phyloP scores from a whole-genome alignment of 106 monocot genomes.

The Dioscorea dumetorum region DNA sequence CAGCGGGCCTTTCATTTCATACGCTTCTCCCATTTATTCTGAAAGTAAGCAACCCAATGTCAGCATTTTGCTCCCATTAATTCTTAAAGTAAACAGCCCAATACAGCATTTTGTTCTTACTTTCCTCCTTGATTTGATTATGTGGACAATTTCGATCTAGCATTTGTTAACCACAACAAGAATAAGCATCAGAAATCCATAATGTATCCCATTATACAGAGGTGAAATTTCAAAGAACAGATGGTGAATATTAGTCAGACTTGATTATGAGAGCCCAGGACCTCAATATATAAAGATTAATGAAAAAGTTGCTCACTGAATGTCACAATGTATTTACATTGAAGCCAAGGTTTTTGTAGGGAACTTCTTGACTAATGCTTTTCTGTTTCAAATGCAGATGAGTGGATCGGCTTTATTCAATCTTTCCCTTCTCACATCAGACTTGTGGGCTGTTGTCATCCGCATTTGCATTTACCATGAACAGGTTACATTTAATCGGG shows the following conservation, averaged over 20 bases:
- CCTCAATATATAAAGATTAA: too few species aligned
- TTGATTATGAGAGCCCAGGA: too few species aligned
- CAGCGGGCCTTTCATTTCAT: conserved; percentile 40
- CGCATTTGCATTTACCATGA: conserved; percentile 54
- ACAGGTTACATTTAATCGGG: conserved; percentile 20
- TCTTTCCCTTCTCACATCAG: conserved; percentile 78
- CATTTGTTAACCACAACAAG: not conserved
- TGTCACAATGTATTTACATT: not conserved
- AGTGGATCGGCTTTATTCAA: conserved; percentile 70
- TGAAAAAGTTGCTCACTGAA: too few species aligned
- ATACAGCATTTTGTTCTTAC: too few species aligned
- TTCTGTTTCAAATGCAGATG: conserved; percentile 32
- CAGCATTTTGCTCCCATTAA: conserved; percentile 13
- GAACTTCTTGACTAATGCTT: too few species aligned
- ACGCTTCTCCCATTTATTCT: conserved; percentile 30
- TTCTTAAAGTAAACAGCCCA: not conserved
- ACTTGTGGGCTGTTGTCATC: conserved; percentile 66
- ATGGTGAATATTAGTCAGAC: too few species aligned
- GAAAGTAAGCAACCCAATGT: too few species aligned
- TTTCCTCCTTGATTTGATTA: not conserved
- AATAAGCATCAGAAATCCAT: not conserved
- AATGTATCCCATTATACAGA: not conserved
- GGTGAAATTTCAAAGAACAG: not conserved
- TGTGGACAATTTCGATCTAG: not conserved
- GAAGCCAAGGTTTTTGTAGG: too few species aligned